phyloP scores from a whole-genome alignment of 306 rosid genomes.

The Citrullus colocynthis region DNA sequence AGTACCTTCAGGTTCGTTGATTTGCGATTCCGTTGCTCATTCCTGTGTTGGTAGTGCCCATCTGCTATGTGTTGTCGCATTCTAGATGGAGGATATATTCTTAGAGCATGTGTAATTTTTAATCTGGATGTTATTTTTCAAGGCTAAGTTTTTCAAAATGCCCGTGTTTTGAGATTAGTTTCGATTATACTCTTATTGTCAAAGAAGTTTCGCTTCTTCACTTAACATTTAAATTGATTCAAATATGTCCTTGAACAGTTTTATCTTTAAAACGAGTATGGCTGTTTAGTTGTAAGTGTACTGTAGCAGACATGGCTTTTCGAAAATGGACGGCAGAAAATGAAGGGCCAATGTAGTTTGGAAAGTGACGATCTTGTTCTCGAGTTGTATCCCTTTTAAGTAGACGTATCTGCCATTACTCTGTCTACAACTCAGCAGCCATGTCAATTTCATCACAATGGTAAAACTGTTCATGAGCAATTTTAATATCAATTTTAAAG shows the following conservation, averaged over 20 bases:
- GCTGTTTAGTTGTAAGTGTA: background rate
- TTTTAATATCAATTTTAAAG: too few relatives aligned
- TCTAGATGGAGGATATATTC: background rate
- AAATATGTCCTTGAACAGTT: background rate
- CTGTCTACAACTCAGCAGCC: background rate
- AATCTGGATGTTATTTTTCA: background rate
- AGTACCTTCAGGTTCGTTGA: constrained; percentile 41
- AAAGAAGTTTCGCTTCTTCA: background rate
- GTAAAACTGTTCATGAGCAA: too few relatives aligned
- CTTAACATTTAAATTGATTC: background rate
- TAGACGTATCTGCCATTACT: background rate
- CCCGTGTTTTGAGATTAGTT: background rate
- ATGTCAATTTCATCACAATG: background rate
- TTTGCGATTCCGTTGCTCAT: background rate
- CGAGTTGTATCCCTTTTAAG: background rate
- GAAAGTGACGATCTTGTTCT: background rate
- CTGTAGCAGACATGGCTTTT: background rate
- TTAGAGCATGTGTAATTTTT: background rate
- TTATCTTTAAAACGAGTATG: background rate
- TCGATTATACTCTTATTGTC: background rate
- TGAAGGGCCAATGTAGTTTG: background rate
- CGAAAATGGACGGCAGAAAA: background rate
- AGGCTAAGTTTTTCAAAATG: background rate
- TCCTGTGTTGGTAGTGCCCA: background rate
- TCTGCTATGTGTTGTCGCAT: background rate